These are phyloP conservation scores for Dactylellina sp. DNA, from an alignment of 2,329 filamentous ascomycete species.

Conservation along the genomic window DNA sequence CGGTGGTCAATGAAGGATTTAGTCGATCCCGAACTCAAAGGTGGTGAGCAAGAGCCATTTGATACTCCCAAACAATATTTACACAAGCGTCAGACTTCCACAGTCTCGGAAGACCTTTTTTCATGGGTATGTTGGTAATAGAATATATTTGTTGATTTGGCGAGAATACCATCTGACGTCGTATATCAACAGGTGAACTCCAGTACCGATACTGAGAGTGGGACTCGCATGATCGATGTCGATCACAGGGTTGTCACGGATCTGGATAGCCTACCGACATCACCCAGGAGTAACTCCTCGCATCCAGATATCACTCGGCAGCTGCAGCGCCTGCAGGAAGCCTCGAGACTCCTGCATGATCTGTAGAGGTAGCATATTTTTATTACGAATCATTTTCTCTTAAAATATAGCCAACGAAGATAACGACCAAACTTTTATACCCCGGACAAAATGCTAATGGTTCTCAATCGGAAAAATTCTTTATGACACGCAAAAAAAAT, in stretches of 20 bases:
- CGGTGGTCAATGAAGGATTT: slow-evolving; percentile 49
- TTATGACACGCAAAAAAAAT: slow-evolving; percentile 8
- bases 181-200: slow-evolving; percentile 32
- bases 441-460: slow-evolving; percentile 23
- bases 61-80: slow-evolving; percentile 46
- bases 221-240: slow-evolving; percentile 26
- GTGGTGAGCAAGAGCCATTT: slow-evolving; percentile 36
- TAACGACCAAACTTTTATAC: slow-evolving; percentile 39
- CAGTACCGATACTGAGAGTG: slow-evolving; percentile 31
- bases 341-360: slow-evolving; percentile 33
- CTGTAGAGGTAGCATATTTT: slow-evolving; percentile 19
- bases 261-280: slow-evolving; percentile 48
- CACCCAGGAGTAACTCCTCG: slow-evolving; percentile 23
- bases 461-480: slow-evolving; percentile 13
- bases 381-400: slow-evolving; percentile 3
- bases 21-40: slow-evolving; percentile 27
- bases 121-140: slow-evolving; percentile 23
- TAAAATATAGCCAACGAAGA: slow-evolving; percentile 17
- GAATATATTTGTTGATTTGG: no score
- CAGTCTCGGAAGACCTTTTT: slow-evolving; percentile 38
- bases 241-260: slow-evolving; percentile 27
- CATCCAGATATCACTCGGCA: slow-evolving; percentile 42
- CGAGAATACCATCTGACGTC: no score
- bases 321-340: slow-evolving; percentile 35
- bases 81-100: slow-evolving; percentile 35